phyloP scores from a whole-genome alignment of 441 rosid genomes.

The Macaranga tanarius region DNA sequence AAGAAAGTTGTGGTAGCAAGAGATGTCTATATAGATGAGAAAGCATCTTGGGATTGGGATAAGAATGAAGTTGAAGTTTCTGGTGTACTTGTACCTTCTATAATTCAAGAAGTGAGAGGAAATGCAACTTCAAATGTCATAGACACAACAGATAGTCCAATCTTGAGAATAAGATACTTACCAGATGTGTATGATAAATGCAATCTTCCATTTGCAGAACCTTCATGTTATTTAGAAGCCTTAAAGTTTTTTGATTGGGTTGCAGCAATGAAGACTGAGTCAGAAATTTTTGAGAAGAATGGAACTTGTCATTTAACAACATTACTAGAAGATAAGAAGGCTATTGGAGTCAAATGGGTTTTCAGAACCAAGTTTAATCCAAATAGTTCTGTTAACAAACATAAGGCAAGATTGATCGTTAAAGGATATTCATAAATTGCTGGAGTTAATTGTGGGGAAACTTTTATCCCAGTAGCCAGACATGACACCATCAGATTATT shows the following conservation, averaged over 20 bases:
- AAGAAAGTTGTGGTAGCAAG: background rate
- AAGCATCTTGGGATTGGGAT: background rate
- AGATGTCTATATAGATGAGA: background rate
- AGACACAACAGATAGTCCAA: too few relatives aligned
- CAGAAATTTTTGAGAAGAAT: background rate
- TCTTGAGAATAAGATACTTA: too few relatives aligned
- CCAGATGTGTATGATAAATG: too few relatives aligned
- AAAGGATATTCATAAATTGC: background rate
- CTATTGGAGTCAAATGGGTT: background rate
- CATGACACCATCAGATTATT: background rate
- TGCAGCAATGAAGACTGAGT: background rate
- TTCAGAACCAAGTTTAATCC: background rate
- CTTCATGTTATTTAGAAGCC: too few relatives aligned
- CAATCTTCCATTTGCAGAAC: too few relatives aligned
- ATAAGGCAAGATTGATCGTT: background rate
- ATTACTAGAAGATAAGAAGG: background rate
- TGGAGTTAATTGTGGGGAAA: background rate
- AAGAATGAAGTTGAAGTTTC: background rate
- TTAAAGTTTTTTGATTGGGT: too few relatives aligned
- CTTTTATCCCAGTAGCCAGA: background rate
- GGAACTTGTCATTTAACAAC: background rate
- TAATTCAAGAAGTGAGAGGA: too few relatives aligned
- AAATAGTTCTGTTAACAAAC: background rate
- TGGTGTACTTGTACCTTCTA: too few relatives aligned
- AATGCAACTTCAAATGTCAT: too few relatives aligned